Conservation (phyloP, 2,329 filamentous ascomycete species). For the Ophiobolus disseminans region DNA sequence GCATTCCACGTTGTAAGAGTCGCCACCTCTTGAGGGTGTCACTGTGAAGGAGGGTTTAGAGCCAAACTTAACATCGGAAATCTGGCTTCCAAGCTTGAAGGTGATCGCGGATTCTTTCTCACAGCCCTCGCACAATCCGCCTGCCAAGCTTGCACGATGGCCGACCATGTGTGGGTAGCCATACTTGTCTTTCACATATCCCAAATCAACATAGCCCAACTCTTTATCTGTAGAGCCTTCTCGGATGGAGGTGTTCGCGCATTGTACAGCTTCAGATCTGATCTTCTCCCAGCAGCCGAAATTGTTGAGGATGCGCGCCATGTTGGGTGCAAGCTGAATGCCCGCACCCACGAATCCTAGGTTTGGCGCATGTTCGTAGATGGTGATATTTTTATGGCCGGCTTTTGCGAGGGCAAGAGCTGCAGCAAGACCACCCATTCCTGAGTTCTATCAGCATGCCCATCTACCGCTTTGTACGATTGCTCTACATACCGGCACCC, state of each 20-base stretch:
- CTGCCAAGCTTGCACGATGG: constrained; percentile 75
- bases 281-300: constrained; percentile 77
- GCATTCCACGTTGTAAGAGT: constrained; percentile 60
- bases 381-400: constrained; percentile 75
- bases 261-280: constrained; percentile 72
- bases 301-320: constrained; percentile 75
- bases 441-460: constrained; percentile 50
- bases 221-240: constrained; percentile 74
- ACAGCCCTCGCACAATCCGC: constrained; percentile 74
- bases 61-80: constrained; percentile 63
- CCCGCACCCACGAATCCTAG: constrained; percentile 85
- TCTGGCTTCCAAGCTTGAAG: constrained; percentile 70
- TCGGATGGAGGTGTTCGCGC: constrained; percentile 75
- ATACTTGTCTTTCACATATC: constrained; percentile 71
- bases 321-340: constrained; percentile 84
- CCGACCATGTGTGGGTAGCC: constrained; percentile 81
- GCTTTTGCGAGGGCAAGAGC: constrained; percentile 77
- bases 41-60: constrained; percentile 67
- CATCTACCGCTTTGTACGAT: not conserved
- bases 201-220: constrained; percentile 73
- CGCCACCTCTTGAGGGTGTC: constrained; percentile 60
- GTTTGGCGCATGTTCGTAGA: constrained; percentile 75
- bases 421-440: constrained; percentile 78
- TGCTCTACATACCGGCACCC: constrained; percentile 35
- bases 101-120: constrained; percentile 65